phyloP scores from a whole-genome alignment of 768 basidiomycete species.

The Cantharellus anzutake region DNA sequence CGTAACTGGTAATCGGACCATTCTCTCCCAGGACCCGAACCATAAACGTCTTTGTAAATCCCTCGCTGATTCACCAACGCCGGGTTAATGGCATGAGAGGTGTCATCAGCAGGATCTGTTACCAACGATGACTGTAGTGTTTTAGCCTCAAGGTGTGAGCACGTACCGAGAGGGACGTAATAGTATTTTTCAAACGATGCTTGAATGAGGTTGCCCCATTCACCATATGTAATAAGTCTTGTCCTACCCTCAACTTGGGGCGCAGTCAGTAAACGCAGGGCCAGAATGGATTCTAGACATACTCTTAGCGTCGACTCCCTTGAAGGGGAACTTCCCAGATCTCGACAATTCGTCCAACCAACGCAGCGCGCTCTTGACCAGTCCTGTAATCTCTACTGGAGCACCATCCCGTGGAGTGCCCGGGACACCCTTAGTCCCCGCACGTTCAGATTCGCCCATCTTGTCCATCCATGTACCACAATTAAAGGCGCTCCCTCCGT shows the following conservation, averaged over 20 bases:
- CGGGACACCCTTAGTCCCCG: constrained; percentile 88
- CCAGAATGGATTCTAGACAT: constrained; percentile 16
- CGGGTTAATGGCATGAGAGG: constrained; percentile 46
- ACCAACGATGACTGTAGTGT: neutral
- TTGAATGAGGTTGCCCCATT: constrained; percentile 79
- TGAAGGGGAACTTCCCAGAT: constrained; percentile 64
- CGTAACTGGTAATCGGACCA: constrained; percentile 97
- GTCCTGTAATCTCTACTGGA: constrained; percentile 85
- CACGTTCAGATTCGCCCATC: constrained; percentile 86
- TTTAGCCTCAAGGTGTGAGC: neutral
- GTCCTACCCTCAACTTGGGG: constrained; percentile 45
- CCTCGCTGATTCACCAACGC: constrained; percentile 70
- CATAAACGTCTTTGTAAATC: constrained; percentile 96
- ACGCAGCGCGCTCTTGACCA: constrained; percentile 79
- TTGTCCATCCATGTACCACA: constrained; percentile 99
- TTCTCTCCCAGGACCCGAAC: constrained; percentile 69
- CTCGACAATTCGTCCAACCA: constrained; percentile 62
- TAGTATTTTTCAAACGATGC: constrained; percentile 76
- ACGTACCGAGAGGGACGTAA: constrained; percentile 66
- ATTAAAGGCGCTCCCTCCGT: constrained; percentile 70
- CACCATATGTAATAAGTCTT: constrained; percentile 62
- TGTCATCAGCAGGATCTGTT: constrained; percentile 53
- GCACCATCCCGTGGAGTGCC: constrained; percentile 93
- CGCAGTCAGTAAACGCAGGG: constrained; percentile 1
- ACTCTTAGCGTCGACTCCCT: constrained; percentile 71